Evolutionary conservation across 768 basidiomycete species (phyloP).

Genomic region (Kwoniella mangroviensis): DNA sequence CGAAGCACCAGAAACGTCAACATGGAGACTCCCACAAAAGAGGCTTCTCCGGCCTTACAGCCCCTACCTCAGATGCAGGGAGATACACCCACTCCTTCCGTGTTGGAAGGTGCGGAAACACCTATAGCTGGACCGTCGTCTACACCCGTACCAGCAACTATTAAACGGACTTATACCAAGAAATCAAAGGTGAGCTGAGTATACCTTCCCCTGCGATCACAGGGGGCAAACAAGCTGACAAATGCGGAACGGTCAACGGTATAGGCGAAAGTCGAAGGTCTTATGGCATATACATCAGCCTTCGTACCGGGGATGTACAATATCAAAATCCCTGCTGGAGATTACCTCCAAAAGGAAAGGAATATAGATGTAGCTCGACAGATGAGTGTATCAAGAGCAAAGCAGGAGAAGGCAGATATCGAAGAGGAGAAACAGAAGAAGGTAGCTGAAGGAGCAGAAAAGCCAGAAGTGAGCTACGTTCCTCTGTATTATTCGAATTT

Average conservation of each 20-base stretch:
- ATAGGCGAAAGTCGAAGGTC: constrained; percentile 33
- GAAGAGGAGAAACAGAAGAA: constrained; percentile 29
- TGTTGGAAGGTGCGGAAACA: constrained; percentile 7
- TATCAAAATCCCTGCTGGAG: constrained; percentile 51
- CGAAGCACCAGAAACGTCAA: background rate
- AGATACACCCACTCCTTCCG: constrained; percentile 14
- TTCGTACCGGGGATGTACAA: constrained; percentile 46
- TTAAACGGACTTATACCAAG: constrained; percentile 14
- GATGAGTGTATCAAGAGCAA: constrained; percentile 33
- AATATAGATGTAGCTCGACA: constrained; percentile 48
- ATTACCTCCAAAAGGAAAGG: constrained; percentile 37
- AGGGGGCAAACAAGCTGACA: too few species aligned
- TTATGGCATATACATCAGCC: constrained; percentile 42
- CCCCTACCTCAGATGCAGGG: constrained; percentile 11
- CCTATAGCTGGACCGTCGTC: constrained; percentile 35
- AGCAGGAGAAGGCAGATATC: constrained; percentile 26
- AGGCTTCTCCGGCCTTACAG: constrained; percentile 20
- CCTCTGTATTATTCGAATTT: background rate
- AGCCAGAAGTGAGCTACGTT: constrained; percentile 25
- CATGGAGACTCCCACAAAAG: constrained; percentile 24
- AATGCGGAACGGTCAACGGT: too few species aligned
- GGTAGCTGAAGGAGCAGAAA: constrained; percentile 24
- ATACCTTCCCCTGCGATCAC: background rate
- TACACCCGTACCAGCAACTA: constrained; percentile 22
- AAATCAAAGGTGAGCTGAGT: constrained; percentile 36